Base-by-base conservation (phyloP, 2,329 filamentous ascomycete genomes). In the Exserohilum turcica region DNA sequence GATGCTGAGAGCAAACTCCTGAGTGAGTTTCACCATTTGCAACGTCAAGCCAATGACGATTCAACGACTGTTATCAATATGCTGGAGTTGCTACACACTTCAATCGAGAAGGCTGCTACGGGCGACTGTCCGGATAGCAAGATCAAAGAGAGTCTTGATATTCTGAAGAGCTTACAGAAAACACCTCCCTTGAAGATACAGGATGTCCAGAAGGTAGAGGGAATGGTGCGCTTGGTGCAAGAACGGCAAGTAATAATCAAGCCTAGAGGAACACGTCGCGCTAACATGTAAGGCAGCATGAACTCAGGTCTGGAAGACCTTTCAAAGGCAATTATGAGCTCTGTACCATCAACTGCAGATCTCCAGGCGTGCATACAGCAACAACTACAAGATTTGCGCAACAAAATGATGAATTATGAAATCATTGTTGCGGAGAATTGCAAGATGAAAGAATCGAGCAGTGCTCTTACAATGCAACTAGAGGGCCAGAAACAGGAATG, bases 1-100 rank as follows among this genome's bases (percentile, higher is more conserved):
- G 39, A 66, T 3, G 52, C 71, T 1, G 68, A 72, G 21, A 50
- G 60, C 18, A 57, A 64, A 18, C 35, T 68, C 6, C 28, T 63
- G 13, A 52, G 61, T 9, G 45, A 48, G 13, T 12, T 67, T 6
- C 62, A 64, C 6, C 43, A 13, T 8, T 42, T 67, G 3, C 59
- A 67, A 9, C 18, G 38, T 16, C 56, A 61, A 21, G 29, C 70
- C 7, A 45, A 43, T 5, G 48, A 63, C 6, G 53, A 29, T 12
- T 56, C 49, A 6, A 37, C 27, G 4, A n/a, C 18, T n/a, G 21
- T 70, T 1, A 16, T 54, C 9, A 56, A 64, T 4, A 67, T 61
- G 42, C 35, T 68, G 5, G 39, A 45, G 9, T 33, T 19, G 3
- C n/a, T 67, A 16, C 49, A 62, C 32, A n/a, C 37, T 2, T 60